Evolutionary conservation across 306 rosid genomes (phyloP).

Genomic region (Corylus heterophylla): DNA sequence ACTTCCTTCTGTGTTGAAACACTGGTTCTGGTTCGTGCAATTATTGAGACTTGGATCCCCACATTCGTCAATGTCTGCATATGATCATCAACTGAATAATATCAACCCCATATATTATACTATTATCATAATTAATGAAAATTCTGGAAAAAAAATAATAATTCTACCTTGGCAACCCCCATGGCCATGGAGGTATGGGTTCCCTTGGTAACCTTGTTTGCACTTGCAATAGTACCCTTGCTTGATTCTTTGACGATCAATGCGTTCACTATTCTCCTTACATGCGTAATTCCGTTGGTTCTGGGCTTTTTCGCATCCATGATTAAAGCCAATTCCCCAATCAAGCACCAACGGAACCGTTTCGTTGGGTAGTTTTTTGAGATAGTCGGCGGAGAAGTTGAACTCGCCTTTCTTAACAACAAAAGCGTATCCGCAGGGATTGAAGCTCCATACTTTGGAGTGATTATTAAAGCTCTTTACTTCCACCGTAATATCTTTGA

Average conservation of each 20-base stretch:
- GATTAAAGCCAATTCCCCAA: conserved; percentile 31
- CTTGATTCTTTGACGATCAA: not conserved
- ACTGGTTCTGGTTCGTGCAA: not conserved
- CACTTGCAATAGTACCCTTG: conserved; percentile 37
- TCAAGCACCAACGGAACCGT: conserved; percentile 22
- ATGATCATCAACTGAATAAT: too few relatives aligned
- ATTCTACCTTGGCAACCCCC: conserved; percentile 22
- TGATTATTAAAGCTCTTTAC: not conserved
- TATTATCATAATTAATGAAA: not conserved
- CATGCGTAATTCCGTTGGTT: too few relatives aligned
- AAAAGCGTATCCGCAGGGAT: conserved; percentile 43
- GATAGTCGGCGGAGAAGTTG: conserved; percentile 13
- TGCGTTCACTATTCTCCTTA: not conserved
- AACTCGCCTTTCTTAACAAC: conserved; percentile 21
- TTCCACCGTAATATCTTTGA: fast-evolving
- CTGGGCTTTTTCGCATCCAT: conserved; percentile 3
- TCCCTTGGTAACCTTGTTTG: conserved; percentile 33
- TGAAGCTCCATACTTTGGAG: not conserved
- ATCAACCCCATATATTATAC: not conserved
- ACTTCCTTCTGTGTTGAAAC: not conserved
- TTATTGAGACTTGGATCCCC: not conserved
- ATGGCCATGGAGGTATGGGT: conserved; percentile 24
- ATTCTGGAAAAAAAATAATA: too few relatives aligned
- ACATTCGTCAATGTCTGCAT: conserved; percentile 2
- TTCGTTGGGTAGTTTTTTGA: not conserved